Evolutionary conservation across 129 eudicot species (phyloP), one percentile per base, ranked within the genome.

Genomic region (Cynara cardunculus): DNA sequence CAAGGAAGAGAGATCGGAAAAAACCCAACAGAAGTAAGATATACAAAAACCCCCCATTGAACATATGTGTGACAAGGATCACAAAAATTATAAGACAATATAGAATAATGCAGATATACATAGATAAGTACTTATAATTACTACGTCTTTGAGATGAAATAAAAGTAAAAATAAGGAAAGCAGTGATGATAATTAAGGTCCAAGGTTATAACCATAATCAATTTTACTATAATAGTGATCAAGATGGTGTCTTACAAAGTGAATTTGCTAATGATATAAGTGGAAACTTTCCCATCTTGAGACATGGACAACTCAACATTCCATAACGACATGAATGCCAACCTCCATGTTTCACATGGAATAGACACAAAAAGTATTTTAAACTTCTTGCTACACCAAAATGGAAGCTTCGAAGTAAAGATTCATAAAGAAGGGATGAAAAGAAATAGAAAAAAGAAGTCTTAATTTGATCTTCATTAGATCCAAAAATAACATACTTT

Each of bases 151-250:
- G 67, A n/a, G 25, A 59, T 59, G 25, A 59, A 59, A n/a, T n/a
- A 21, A 19, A 59, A 12, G 37, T 76, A 31, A 61, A 61, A 46
- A 3, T 46, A 46, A 46, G 19, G 22, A 76, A 10, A 76, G 21
- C 56, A 76, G 56, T 59, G 56, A 31, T 27, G 6, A 46, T 46
- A 31, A 76, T 32, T 76, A 76, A 31, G 67, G 67, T 59, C 67
- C 24, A 4, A 19, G 65, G 21, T 56, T 56, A 18, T 56, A 56
- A 56, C 65, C 56, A 12, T 44, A 12, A 44, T 44, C 56, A 44
- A 12, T 11, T 44, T 44, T 44, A 44, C 18, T 2, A 44, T 44
- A 44, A 44, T 13, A 44, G 24, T 56, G 65, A 56, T 6, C 24
- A 18, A 56, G 65, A 56, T 56, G 65, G 10, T 56, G 24, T 56